Base-by-base conservation (phyloP, 345 rosid species). In the Geranium rotundifolium region DNA sequence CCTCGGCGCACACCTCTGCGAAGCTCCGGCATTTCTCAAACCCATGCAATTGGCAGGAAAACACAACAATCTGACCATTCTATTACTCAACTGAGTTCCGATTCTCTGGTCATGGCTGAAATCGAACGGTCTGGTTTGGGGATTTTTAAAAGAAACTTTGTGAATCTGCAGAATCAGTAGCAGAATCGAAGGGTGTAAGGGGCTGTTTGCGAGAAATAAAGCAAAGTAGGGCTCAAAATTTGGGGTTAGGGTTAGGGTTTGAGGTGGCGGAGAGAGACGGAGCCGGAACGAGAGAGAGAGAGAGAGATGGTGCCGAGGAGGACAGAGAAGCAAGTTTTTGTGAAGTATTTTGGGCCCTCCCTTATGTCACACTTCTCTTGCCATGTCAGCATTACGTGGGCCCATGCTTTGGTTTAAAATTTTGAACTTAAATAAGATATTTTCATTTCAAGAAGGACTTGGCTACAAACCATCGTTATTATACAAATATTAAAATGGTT, bases 1-100 rank as follows among this genome's bases (percentile, higher is more conserved):
- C 85, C 85, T 71, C 84, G 78, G 77, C 92, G 90, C 57, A 76
- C 85, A 75, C 89, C 89, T 68, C 84, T 81, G 76, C 90, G 96
- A 80, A 82, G 91, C 82, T 81, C 90, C 65, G 97, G 97, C 97
- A 93, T 46, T 46, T 46, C 52, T 46, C 1, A 46, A 77, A 71
- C 86, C 85, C 90, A 85, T 84, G 81, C 91, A 89, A 84, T 67
- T 80, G 62, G 73, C 66, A 79, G 76, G 73, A 55, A 69, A 76
- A 70, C 73, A 69, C 41, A 71, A 59, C 37, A 64, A 64, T 54
- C 71, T 69, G 75, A 80, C 77, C 86, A 86, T 86, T 69, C 71
- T 84, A 75, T 67, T 12, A 46, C 14, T 46, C 52, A 46, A 14
- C 52, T 46, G 52, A 46, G 52, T 14, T 46, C 52, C 52, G 52